Evolutionary conservation across 164 flowering plant species (phyloP).

Genomic region (Stephania yunnanensis): DNA sequence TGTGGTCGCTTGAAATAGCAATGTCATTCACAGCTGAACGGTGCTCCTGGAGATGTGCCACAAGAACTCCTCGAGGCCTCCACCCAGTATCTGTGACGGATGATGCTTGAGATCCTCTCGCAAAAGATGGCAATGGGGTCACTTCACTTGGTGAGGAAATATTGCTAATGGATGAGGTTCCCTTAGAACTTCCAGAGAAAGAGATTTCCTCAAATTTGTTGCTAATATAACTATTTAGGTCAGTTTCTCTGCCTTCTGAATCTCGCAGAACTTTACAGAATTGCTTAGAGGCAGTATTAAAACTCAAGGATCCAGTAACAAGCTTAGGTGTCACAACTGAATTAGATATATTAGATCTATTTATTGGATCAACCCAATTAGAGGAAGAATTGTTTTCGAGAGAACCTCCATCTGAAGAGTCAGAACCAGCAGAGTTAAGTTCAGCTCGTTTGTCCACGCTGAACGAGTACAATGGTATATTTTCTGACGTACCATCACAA

Average conservation of each 20-base stretch:
- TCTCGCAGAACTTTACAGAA: slow-evolving; percentile 82
- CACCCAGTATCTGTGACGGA: slow-evolving; percentile 83
- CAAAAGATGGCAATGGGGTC: slow-evolving; percentile 42
- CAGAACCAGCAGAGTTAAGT: slow-evolving; percentile 46
- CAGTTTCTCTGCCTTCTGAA: slow-evolving; percentile 64
- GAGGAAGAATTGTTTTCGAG: slow-evolving; percentile 54
- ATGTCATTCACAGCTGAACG: slow-evolving; percentile 94
- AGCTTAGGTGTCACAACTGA: slow-evolving; percentile 75
- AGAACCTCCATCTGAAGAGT: slow-evolving; percentile 48
- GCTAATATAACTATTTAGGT: slow-evolving; percentile 40
- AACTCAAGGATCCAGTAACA: slow-evolving; percentile 74
- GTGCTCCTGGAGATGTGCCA: slow-evolving; percentile 98
- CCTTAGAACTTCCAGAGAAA: slow-evolving; percentile 43
- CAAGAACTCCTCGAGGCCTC: slow-evolving; percentile 96
- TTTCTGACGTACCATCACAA: slow-evolving; percentile 71
- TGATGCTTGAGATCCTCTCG: slow-evolving; percentile 51
- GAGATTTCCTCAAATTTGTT: slow-evolving; percentile 59
- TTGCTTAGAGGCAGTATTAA: slow-evolving; percentile 54
- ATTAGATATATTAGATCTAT: slow-evolving; percentile 62
- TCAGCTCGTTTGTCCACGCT: slow-evolving; percentile 58
- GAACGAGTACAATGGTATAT: slow-evolving; percentile 90
- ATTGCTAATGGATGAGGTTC: slow-evolving; percentile 37
- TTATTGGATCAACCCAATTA: slow-evolving; percentile 72
- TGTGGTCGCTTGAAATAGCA: slow-evolving; percentile 79
- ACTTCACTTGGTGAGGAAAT: slow-evolving; percentile 41